Base-by-base conservation (phyloP, 129 eudicot genomes). In the Silybum marianum region DNA sequence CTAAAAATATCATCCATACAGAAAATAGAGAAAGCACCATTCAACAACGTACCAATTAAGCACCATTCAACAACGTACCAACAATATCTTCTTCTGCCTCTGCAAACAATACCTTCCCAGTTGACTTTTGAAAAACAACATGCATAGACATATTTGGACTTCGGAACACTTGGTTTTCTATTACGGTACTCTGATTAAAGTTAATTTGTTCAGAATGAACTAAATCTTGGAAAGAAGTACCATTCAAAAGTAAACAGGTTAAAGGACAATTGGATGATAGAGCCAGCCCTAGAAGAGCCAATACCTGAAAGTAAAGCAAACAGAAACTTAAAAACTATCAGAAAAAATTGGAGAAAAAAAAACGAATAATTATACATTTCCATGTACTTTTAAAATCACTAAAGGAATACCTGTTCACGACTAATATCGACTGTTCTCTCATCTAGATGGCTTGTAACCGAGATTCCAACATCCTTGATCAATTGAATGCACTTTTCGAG, bases 81-180 rank as follows among this genome's bases (percentile, higher is more conserved):
- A 44, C 71, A 38, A 86, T 74, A 66, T 83, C 87, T 22, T 83
- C 79, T 71, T 23, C 68, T 0, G 83, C 87, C 32, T 68, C 54
- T n/a, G 67, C 82, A 75, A 69, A 71, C 72, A 86, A 32, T 0
- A 80, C 40, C 74, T 76, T 80, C 9, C 73, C 54, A 16, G 21
- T 63, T 24, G 87, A 86, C 36, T 79, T 83, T 6, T 48, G 71
- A 30, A 79, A 28, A 6, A 74, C 1, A 10, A 71, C 16, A 51
- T 82, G 69, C 69, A 78, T 12, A 14, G n/a, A 60, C 71, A 78
- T 58, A 26, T 16, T 9, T 73, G 46, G 19, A 32, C 14, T 62
- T 9, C 16, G 2, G 1, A 54, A 4, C 19, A 6, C 19, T 21
- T 6, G 10, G 9, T 18, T 18, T 30, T 9, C 1, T 16, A 13